Conservation (phyloP, 2,329 filamentous ascomycete species). For the Fusarium bulbicola region DNA sequence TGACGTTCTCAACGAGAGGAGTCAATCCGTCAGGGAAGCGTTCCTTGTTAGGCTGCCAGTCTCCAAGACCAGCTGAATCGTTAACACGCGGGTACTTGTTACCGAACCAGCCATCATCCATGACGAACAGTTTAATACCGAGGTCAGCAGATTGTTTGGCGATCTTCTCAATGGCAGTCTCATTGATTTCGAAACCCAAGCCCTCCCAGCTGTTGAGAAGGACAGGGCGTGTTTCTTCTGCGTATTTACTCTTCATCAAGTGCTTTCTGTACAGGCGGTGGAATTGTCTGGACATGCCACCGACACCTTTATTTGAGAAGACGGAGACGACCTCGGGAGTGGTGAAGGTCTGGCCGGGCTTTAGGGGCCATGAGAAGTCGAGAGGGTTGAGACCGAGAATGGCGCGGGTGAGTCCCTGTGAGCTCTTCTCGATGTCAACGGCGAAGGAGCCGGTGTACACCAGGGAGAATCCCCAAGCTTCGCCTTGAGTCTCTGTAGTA, state of each 20-base stretch:
- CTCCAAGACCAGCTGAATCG: conserved; percentile 67
- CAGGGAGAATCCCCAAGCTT: conserved; percentile 72
- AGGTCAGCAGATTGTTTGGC: conserved; percentile 66
- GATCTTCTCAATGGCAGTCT: conserved; percentile 62
- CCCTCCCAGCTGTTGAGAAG: conserved; percentile 75
- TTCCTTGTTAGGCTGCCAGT: conserved; percentile 67
- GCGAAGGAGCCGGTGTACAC: conserved; percentile 72
- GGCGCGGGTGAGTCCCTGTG: conserved; percentile 68
- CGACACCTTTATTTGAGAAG: conserved; percentile 66
- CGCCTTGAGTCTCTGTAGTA: conserved; percentile 68
- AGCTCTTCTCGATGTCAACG: conserved; percentile 68
- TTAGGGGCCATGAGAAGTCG: conserved; percentile 67
- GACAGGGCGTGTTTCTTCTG: conserved; percentile 60
- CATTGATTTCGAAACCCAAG: conserved; percentile 65
- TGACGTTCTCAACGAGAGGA: conserved; percentile 61
- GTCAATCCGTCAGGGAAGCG: conserved; percentile 67
- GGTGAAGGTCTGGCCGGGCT: conserved; percentile 64
- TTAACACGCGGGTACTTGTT: conserved; percentile 64
- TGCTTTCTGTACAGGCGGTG: conserved; percentile 70
- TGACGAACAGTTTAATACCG: conserved; percentile 69
- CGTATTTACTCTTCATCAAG: conserved; percentile 66
- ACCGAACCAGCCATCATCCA: conserved; percentile 76
- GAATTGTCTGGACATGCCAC: conserved; percentile 70
- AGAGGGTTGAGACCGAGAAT: conserved; percentile 68
- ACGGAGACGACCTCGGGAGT: conserved; percentile 71